A percentile compares a stretch with the other conserved stretches of the same genome.
Conservation (phyloP, 352 stramenopile genomes). For the Albugo laibachii region DNA sequence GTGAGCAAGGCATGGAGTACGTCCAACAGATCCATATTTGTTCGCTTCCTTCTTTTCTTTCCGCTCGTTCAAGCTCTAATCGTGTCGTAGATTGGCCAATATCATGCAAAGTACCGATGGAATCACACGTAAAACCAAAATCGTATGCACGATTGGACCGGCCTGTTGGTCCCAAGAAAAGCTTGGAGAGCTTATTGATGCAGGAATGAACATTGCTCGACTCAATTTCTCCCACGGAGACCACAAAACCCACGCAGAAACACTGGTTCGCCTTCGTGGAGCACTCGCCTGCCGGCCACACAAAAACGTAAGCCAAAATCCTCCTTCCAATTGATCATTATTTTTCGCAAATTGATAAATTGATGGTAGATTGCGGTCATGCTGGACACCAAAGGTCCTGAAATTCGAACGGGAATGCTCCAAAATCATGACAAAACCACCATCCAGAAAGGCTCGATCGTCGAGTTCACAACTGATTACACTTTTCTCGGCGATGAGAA, state of each 20-base stretch:
- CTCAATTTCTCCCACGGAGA: constrained; percentile 99
- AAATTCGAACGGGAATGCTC: constrained; percentile 88
- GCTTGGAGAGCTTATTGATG: constrained; percentile 75
- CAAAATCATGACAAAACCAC: constrained; percentile 31
- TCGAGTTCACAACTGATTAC: constrained; percentile 54
- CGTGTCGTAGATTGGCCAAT: constrained; percentile 18
- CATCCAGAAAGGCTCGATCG: constrained; percentile 32
- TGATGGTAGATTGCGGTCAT: constrained; percentile 61
- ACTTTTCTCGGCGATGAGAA: constrained; percentile 64
- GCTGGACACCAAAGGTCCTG: constrained; percentile 92
- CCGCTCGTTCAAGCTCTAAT: neutral
- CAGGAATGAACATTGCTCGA: constrained; percentile 93
- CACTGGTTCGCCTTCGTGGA: constrained; percentile 35
- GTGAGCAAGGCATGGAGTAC: constrained; percentile 3
- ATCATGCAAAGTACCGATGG: constrained; percentile 31
- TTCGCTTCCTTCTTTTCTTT: no score
- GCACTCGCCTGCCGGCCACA: constrained; percentile 37
- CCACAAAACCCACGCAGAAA: constrained; percentile 67
- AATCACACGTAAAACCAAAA: constrained; percentile 73
- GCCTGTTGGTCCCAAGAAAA: constrained; percentile 86
- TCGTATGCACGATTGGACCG: constrained; percentile 81
- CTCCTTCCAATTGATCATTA: neutral
- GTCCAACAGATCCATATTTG: no score
- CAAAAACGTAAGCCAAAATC: constrained; percentile 25
- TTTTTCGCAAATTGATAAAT: neutral